Evolutionary conservation across 2,329 filamentous ascomycete species (phyloP).

Genomic region (Aspergillus caelatus): DNA sequence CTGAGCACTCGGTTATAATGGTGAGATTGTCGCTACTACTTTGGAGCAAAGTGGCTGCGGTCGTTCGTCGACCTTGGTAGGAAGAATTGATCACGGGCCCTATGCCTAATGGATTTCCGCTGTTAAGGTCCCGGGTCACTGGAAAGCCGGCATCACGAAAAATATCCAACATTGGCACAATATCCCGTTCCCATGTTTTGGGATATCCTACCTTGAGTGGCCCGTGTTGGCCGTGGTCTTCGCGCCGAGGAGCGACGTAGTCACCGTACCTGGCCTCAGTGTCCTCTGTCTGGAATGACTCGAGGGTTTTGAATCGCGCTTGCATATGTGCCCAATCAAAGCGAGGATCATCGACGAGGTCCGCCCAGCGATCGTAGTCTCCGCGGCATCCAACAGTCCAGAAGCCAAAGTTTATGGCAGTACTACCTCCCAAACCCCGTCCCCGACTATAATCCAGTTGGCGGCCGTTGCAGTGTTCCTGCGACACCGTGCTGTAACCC

Average conservation of each 20-base stretch:
- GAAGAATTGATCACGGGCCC: slow-evolving; percentile 54
- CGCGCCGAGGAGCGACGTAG: slow-evolving; percentile 49
- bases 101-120: slow-evolving; percentile 61
- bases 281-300: slow-evolving; percentile 54
- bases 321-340: slow-evolving; percentile 60
- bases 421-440: slow-evolving; percentile 55
- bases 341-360: slow-evolving; percentile 56
- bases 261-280: slow-evolving; percentile 44
- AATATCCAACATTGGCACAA: slow-evolving; percentile 49
- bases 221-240: slow-evolving; percentile 55
- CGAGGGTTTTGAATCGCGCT: slow-evolving; percentile 55
- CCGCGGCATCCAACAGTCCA: slow-evolving; percentile 59
- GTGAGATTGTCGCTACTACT: slow-evolving; percentile 54
- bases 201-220: slow-evolving; percentile 54
- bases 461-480: slow-evolving; percentile 47
- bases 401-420: slow-evolving; percentile 58
- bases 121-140: slow-evolving; percentile 59
- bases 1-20: slow-evolving; percentile 52
- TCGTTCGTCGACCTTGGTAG: slow-evolving; percentile 52
- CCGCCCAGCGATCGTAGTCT: slow-evolving; percentile 66
- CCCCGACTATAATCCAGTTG: slow-evolving; percentile 55
- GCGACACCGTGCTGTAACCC: slow-evolving; percentile 55
- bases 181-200: slow-evolving; percentile 52
- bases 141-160: slow-evolving; percentile 54
- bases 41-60: slow-evolving; percentile 54